Percentiles rank a stretch among this genome's conserved stretches.
These are phyloP conservation scores for Heracleum sosnowskyi DNA, from an alignment of 129 eudicot genomes.

Conservation along the genomic window DNA sequence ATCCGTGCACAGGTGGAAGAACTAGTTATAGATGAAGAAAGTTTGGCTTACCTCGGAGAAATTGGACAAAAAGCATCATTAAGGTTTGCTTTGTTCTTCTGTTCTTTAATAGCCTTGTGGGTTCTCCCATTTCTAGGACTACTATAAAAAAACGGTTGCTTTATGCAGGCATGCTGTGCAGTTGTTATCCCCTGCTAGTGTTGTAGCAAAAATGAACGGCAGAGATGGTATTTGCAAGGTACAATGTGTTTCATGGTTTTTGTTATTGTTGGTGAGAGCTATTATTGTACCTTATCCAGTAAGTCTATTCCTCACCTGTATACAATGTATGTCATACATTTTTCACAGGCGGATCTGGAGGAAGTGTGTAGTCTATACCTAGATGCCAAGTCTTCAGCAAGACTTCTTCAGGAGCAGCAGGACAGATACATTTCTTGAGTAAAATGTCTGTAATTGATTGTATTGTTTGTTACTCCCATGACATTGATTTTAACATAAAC, in stretches of 20 bases:
- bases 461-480: not conserved
- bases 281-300: not conserved
- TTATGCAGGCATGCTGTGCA: constrained; percentile 87
- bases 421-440: constrained; percentile 79
- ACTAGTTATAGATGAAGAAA: constrained; percentile 74
- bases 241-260: not conserved
- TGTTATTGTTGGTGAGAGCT: not conserved
- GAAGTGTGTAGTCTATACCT: constrained; percentile 73
- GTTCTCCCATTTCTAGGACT: not conserved
- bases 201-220: constrained; percentile 89
- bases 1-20: constrained; percentile 97
- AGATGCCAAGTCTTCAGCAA: constrained; percentile 94
- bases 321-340: not conserved
- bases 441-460: not conserved
- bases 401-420: constrained; percentile 92
- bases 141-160: not conserved
- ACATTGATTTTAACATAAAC: not conserved
- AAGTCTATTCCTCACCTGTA: not conserved
- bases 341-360: constrained; percentile 78
- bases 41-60: constrained; percentile 86
- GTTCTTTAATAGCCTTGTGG: not conserved
- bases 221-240: constrained; percentile 96
- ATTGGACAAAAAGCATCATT: constrained; percentile 86
- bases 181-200: constrained; percentile 80
- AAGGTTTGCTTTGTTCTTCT: constrained; percentile 36